These are phyloP conservation scores for Paraconiothyrium brasiliense DNA, from an alignment of 2,329 filamentous ascomycete species.

Conservation along the genomic window DNA sequence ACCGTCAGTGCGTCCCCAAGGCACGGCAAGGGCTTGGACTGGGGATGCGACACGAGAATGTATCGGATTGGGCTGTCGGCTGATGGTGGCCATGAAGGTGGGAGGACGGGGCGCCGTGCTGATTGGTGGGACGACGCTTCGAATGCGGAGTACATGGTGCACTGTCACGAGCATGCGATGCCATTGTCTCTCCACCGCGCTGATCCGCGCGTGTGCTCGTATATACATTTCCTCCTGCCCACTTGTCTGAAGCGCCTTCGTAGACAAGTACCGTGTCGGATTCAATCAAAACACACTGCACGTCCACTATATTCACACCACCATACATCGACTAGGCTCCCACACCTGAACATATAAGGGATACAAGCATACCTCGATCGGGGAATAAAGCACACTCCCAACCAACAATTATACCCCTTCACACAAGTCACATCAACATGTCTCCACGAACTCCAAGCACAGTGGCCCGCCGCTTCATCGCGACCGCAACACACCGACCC, in stretches of 20 bases:
- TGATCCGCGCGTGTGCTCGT: neutral
- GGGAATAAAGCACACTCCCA: conserved; percentile 1
- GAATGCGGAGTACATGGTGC: conserved; percentile 30
- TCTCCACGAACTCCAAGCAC: conserved; percentile 36
- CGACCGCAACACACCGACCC: conserved; percentile 38
- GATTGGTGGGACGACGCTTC: conserved; percentile 46
- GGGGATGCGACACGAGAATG: conserved; percentile 37
- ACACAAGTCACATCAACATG: conserved; percentile 30
- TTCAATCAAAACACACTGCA: conserved; percentile 10
- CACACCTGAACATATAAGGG: conserved; percentile 9
- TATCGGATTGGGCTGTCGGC: conserved; percentile 33
- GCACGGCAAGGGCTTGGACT: conserved; percentile 23
- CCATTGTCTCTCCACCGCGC: conserved; percentile 12
- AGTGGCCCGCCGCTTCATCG: conserved; percentile 39
- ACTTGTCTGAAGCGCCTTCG: neutral
- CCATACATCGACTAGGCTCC: neutral
- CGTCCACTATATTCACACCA: neutral
- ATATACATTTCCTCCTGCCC: conserved; percentile 12
- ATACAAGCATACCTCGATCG: neutral
- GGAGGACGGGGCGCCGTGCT: conserved; percentile 32
- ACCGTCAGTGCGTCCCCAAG: conserved; percentile 17
- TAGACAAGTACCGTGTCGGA: conserved; percentile 9
- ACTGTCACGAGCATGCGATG: conserved; percentile 14
- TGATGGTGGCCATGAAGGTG: conserved; percentile 17
- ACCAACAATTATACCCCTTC: conserved; percentile 9